Percentiles rank a stretch among this genome's conserved stretches.
phyloP scores from a whole-genome alignment of 352 stramenopile genomes.

The Phytophthora sojae region DNA sequence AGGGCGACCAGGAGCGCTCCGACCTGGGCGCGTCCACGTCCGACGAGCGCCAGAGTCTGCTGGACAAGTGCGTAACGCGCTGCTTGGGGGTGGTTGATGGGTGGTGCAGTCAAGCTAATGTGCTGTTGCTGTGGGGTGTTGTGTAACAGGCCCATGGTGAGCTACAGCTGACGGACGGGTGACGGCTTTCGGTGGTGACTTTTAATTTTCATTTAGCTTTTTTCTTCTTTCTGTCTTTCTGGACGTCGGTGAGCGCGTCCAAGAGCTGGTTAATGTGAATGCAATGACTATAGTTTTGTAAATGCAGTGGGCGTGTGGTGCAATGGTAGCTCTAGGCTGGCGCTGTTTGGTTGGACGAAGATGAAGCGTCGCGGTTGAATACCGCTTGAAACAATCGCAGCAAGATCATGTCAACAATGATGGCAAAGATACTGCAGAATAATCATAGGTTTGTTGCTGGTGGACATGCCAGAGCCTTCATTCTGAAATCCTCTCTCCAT shows the following conservation, averaged over 20 bases:
- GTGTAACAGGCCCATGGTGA: constrained; percentile 35
- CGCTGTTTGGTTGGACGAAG: too few species aligned
- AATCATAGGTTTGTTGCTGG: too few species aligned
- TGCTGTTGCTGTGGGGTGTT: neutral
- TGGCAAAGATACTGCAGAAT: too few species aligned
- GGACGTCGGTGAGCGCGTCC: neutral
- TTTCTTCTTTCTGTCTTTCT: neutral
- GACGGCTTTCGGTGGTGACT: neutral
- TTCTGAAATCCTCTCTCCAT: too few species aligned
- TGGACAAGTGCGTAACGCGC: constrained; percentile 48
- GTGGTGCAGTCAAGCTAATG: neutral
- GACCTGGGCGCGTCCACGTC: constrained; percentile 48
- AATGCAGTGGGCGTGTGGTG: too few species aligned
- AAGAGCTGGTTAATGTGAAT: too few species aligned
- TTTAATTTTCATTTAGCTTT: neutral
- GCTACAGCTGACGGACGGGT: constrained; percentile 37
- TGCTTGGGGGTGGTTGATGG: neutral
- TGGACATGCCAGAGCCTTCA: too few species aligned
- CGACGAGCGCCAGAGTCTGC: constrained; percentile 72
- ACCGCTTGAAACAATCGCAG: too few species aligned
- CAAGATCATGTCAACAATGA: too few species aligned
- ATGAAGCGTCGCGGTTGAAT: too few species aligned
- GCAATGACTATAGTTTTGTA: too few species aligned
- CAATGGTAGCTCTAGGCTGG: too few species aligned
- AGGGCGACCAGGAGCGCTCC: constrained; percentile 47